Percentiles rank a stretch among this genome's conserved stretches.
These are phyloP conservation scores for Candida nonsorbophila DNA, from an alignment of 805 yeast genomes.

Conservation along the genomic window DNA sequence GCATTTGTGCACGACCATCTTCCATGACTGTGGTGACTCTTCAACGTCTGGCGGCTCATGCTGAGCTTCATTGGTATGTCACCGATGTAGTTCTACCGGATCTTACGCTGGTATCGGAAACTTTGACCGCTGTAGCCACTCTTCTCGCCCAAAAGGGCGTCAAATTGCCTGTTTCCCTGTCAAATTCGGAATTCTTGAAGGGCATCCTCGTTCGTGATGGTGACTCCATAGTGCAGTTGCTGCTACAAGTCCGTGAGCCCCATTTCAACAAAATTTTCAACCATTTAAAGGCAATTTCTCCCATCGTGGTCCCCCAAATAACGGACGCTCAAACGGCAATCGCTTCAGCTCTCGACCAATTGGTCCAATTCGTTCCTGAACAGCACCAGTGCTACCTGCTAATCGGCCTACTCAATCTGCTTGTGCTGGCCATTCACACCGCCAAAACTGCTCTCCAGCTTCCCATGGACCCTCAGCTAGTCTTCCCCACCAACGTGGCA, in stretches of 20 bases:
- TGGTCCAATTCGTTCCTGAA: constrained; percentile 5
- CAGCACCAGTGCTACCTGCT: no score
- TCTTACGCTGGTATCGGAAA: constrained; percentile 28
- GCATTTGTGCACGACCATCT: no score
- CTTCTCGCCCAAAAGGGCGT: constrained; percentile 33
- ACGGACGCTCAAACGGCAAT: no score
- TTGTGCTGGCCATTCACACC: constrained; percentile 19
- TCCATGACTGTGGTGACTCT: no score
- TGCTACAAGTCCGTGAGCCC: constrained; percentile 38
- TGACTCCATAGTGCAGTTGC: constrained; percentile 45
- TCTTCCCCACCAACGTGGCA: constrained; percentile 54
- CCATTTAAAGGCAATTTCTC: no score
- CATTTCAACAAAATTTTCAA: no score
- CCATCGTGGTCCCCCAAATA: no score
- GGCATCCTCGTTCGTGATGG: constrained; percentile 59
- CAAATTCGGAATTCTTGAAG: constrained; percentile 50
- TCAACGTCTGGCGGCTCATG: constrained; percentile 13
- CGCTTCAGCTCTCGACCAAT: constrained; percentile 10
- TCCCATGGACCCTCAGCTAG: constrained; percentile 46
- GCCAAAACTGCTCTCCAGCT: constrained; percentile 31
- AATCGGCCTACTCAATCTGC: constrained; percentile 17
- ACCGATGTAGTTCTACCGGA: constrained; percentile 18
- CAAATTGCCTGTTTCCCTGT: constrained; percentile 57
- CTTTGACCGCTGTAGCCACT: constrained; percentile 33
- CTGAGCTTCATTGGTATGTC: constrained; percentile 30